Evolutionary conservation across 768 basidiomycete species (phyloP).

Genomic region (Mycena alexandri): DNA sequence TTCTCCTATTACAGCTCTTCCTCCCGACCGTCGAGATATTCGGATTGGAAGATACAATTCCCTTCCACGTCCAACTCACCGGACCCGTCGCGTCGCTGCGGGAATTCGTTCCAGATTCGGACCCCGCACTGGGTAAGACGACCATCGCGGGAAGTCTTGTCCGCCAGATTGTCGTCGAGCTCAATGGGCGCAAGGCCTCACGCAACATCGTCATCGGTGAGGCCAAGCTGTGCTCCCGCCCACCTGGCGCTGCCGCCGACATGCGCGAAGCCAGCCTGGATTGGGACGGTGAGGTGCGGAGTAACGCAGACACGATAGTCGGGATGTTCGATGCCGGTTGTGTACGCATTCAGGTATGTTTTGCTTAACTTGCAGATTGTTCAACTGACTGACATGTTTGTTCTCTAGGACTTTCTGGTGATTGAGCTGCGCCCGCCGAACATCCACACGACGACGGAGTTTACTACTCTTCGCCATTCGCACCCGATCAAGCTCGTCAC

Average conservation of each 20-base stretch:
- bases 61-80: conserved; percentile 33
- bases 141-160: conserved; percentile 19
- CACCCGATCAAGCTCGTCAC: conserved; percentile 36
- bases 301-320: conserved; percentile 1
- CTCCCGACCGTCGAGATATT: conserved; percentile 29
- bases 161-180: conserved; percentile 25
- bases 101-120: conserved; percentile 22
- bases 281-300: conserved; percentile 15
- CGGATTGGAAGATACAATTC: conserved; percentile 29
- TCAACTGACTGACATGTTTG: too few relatives aligned
- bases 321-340: conserved; percentile 30
- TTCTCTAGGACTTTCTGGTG: conserved; percentile 30
- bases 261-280: conserved; percentile 21
- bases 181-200: conserved; percentile 10
- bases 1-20: conserved; percentile 25
- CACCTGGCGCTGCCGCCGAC: conserved; percentile 15
- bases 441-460: background rate
- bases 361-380: background rate
- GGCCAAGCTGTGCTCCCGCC: conserved; percentile 18
- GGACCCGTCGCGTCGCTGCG: conserved; percentile 24
- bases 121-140: background rate
- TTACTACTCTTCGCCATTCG: conserved; percentile 12
- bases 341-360: conserved; percentile 23
- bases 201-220: conserved; percentile 18
- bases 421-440: conserved; percentile 26